Base-by-base conservation (phyloP, 2,329 filamentous ascomycete species). In the Ascochyta lentis region DNA sequence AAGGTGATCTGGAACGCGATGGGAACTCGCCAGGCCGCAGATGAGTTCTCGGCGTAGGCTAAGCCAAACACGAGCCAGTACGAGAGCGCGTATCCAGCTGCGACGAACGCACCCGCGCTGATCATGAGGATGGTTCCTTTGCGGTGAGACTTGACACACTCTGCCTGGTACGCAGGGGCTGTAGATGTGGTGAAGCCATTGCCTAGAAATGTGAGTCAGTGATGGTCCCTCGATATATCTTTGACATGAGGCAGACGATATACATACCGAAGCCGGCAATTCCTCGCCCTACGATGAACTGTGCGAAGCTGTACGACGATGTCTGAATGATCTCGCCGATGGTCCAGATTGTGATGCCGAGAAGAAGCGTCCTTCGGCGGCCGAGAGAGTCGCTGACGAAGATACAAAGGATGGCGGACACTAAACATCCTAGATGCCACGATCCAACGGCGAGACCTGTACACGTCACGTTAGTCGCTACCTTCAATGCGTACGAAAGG, bases 1-100 rank as follows among this genome's bases (percentile, higher is more conserved):
- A 86, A 82, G 31, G 84, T 64, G 59, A 84, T 84, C 68, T 86
- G 84, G 67, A 86, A 83, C 7, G 80, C 81, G 46, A 86, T 78
- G 0, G 83, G 83, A 56, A 85, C 82, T 43, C 83, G 77, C 83
- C 83, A 85, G 44, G 69, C 60, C 22, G 72, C 66, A 2, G 66
- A 65, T 13, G 59, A 60, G 42, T 62, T 65, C 31, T 57, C 76
- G 1, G 76, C 62, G 60, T 80, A 84, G 6, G 77, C 78, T 47
- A 84, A 77, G 3, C 79, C 82, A 50, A 80, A 84, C 16, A 79
- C 83, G 26, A 84, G 74, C 81, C 82, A 85, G 57, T 83, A 83
- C 16, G 78, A 79, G 3, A 84, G 54, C 3, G 72, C 76, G 54
- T 81, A 82, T 2, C 82, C 83, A 12, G 73, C 71, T 9, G 76